Base-by-base conservation (phyloP, 768 basidiomycete species). In the Hygrocybe coccinea region DNA sequence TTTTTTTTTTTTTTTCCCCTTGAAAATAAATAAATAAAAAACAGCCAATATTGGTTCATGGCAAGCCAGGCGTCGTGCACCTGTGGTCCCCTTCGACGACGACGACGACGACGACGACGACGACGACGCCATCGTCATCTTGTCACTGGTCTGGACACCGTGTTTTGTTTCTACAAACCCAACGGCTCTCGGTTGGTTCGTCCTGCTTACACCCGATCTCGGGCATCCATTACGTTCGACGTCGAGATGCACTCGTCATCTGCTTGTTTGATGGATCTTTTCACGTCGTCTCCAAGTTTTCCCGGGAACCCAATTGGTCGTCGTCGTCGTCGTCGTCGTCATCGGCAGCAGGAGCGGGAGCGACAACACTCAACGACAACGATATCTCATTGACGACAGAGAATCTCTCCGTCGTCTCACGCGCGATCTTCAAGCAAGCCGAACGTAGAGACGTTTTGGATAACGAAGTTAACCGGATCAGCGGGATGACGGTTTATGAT, bases 251-350 rank as follows among this genome's bases (percentile, higher is more conserved):
- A 1, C 71, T 89, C 33, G 54, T 89, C 17, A 57, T 89, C 36
- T 74, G 82, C 3, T 73, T 91, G 15, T 76, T 78, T 36, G 89
- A 92, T 60, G 90, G 89, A 0, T 84, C 86, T 8, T 77, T 88
- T 62, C 83, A 87, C 63, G 78, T 77, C 48, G 65, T 90, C 53
- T 76, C 80, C 60, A 67, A 74, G 51, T 19, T 89, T 25, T 78
- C 79, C 21, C 59, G 56, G 5, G 71, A 76, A 24, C 86, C 84
- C 5, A 66, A 70, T 8, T 76, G 78, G 70, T 57, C 52, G 25
- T 9, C 52, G 21, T 3, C 36, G 5, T 63, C 72, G 37, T n/a
- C n/a, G n/a, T n/a, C n/a, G n/a, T n/a, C n/a, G n/a, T n/a, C n/a
- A n/a, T n/a, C n/a, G 57, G 64, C 17, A 52, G 58, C 45, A 7